These are phyloP conservation scores for Amaranthus tricolor DNA, from an alignment of 179 eudicot genomes.

Conservation along the genomic window DNA sequence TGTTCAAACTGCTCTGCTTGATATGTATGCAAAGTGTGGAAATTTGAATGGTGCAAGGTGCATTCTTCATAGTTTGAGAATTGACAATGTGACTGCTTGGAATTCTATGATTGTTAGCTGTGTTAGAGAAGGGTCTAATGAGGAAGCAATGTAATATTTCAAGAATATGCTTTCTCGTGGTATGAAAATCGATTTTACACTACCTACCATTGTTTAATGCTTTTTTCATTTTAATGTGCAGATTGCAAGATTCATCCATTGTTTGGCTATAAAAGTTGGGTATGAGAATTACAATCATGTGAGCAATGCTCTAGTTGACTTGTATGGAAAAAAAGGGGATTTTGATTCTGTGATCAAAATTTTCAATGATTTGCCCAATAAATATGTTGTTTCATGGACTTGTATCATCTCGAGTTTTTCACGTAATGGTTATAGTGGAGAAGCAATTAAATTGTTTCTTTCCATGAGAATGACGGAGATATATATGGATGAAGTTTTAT, in stretches of 20 bases:
- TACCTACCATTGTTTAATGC: slow-evolving; percentile 65
- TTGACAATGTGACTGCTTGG: slow-evolving; percentile 57
- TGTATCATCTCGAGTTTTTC: slow-evolving; percentile 61
- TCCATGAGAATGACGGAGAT: slow-evolving; percentile 53
- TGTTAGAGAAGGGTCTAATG: slow-evolving; percentile 49
- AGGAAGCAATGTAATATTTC: slow-evolving; percentile 57
- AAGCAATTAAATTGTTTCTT: slow-evolving; percentile 54
- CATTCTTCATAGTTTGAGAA: slow-evolving; percentile 41
- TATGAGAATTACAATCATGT: slow-evolving; percentile 46
- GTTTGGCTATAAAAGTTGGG: slow-evolving; percentile 59
- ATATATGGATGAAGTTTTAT: slow-evolving; percentile 46
- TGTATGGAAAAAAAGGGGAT: slow-evolving; percentile 62
- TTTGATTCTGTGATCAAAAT: slow-evolving; percentile 39
- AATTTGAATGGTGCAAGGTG: slow-evolving; percentile 46
- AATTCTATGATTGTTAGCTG: slow-evolving; percentile 69
- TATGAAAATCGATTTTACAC: slow-evolving; percentile 63
- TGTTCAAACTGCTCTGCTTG: slow-evolving; percentile 61
- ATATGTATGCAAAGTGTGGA: slow-evolving; percentile 75
- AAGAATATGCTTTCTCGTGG: slow-evolving; percentile 48
- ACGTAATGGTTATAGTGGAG: slow-evolving; percentile 46
- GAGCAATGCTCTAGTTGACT: slow-evolving; percentile 68
- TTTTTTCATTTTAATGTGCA: slow-evolving; percentile 36
- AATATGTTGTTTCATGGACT: slow-evolving; percentile 75
- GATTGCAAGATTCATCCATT: slow-evolving; percentile 50
- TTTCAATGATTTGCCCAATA: slow-evolving; percentile 40